Percentiles rank a stretch among this genome's conserved stretches.
Conservation (phyloP, 176 grass and related monocot species). For the Hordeum vulgare region MorexV3_pseudomolecules_assembly NC_058520.1:173006270-173006769, state of each 20-base stretch:
- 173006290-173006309: conserved; percentile 11
- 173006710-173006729: conserved; percentile 63
- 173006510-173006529: conserved; percentile 70
- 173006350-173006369: conserved; percentile 77
- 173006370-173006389: conserved; percentile 98
- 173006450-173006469: background rate
- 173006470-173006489: conserved; percentile 12
- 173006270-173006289: background rate
- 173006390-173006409: conserved; percentile 87
- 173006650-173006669: background rate
- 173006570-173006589: conserved; percentile 88
- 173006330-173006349: conserved; percentile 96
- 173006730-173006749: conserved; percentile 59
- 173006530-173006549: conserved; percentile 74
- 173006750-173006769: conserved; percentile 27
- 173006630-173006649: background rate
- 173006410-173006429: conserved; percentile 51
- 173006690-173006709: conserved; percentile 93
- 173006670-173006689: conserved; percentile 86
- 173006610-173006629: conserved; percentile 9
- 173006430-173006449: background rate
- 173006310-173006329: conserved; percentile 87
- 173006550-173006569: conserved; percentile 85
- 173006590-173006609: conserved; percentile 25
- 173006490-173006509: background rate